phyloP scores from a whole-genome alignment of 106 monocot genomes.

The Phalaenopsis aphrodite region DNA sequence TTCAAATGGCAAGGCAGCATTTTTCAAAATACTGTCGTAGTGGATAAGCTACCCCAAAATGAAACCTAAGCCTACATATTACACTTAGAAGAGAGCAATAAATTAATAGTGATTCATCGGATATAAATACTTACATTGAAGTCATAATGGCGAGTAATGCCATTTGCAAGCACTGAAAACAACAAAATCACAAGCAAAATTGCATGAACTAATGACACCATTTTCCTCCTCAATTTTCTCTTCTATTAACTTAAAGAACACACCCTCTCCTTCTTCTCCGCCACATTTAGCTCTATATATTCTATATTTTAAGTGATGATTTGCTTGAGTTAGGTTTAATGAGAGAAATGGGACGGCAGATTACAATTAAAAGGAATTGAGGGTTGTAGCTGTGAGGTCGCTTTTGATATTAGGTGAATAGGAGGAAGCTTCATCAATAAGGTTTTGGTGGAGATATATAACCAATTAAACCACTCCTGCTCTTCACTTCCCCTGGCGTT shows the following conservation, averaged over 20 bases:
- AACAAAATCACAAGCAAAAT: slow-evolving; percentile 4
- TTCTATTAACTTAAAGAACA: too few relatives aligned
- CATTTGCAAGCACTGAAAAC: background rate
- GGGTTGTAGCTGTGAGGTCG: slow-evolving; percentile 10
- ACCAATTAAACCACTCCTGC: background rate
- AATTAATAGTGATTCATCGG: too few relatives aligned
- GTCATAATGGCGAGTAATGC: slow-evolving; percentile 11
- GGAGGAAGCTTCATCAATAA: slow-evolving; percentile 9
- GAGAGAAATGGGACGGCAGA: background rate
- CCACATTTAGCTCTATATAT: too few relatives aligned
- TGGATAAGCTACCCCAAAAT: too few relatives aligned
- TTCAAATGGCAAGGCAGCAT: too few relatives aligned
- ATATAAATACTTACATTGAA: slow-evolving; percentile 12
- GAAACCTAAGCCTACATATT: too few relatives aligned
- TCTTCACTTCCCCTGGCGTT: too few relatives aligned
- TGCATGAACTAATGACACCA: background rate
- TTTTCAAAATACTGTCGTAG: too few relatives aligned
- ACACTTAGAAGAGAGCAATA: too few relatives aligned
- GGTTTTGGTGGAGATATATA: slow-evolving; percentile 13
- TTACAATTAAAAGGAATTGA: background rate
- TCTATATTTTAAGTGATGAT: too few relatives aligned
- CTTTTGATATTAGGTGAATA: slow-evolving; percentile 17
- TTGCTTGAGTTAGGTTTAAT: background rate
- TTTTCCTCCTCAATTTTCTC: too few relatives aligned
- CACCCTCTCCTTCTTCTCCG: too few relatives aligned